Percentiles rank a stretch among this genome's conserved stretches.
phyloP scores from a whole-genome alignment of 495 filamentous ascomycete genomes.

The Saxophila tyrrhenica region DNA sequence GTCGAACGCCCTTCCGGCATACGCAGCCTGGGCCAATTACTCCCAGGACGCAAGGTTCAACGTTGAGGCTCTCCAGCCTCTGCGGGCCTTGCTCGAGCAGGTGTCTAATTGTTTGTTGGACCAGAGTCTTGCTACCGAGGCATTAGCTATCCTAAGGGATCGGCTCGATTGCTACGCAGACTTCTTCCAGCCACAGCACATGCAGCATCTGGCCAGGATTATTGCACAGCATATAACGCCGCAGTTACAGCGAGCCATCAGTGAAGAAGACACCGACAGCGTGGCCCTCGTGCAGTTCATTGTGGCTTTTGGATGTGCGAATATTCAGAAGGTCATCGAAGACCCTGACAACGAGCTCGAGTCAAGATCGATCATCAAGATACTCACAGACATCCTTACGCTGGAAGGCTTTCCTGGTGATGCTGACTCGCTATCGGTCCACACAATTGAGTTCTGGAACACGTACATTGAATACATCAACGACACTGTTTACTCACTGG shows the following conservation, averaged over 20 bases:
- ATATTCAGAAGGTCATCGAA: constrained; percentile 13
- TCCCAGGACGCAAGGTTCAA: constrained; percentile 47
- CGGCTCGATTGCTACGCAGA: constrained; percentile 50
- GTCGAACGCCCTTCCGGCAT: constrained; percentile 7
- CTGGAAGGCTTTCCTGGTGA: constrained; percentile 60
- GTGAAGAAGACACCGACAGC: constrained; percentile 5
- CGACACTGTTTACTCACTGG: constrained; percentile 23
- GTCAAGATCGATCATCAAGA: constrained; percentile 6
- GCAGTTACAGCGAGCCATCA: constrained; percentile 3
- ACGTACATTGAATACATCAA: constrained; percentile 50
- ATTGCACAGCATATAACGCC: constrained; percentile 25
- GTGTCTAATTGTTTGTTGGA: constrained; percentile 46
- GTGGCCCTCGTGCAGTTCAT: constrained; percentile 5
- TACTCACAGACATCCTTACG: constrained; percentile 38
- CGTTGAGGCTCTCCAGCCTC: constrained; percentile 40
- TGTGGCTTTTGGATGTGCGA: constrained; percentile 13
- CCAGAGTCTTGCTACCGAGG: constrained; percentile 43
- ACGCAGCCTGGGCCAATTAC: constrained; percentile 57
- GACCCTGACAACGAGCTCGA: constrained; percentile 3
- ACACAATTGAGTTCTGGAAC: constrained; percentile 77
- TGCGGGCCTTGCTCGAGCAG: constrained; percentile 44
- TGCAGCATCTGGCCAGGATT: constrained; percentile 42
- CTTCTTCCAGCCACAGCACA: constrained; percentile 48
- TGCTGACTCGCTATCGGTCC: constrained; percentile 66
- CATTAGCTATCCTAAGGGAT: constrained; percentile 55